Percentiles rank a stretch among this genome's conserved stretches.
Evolutionary conservation across 805 yeast species (phyloP).

Genomic region (Schwanniomyces pseudopolymorphus): DNA sequence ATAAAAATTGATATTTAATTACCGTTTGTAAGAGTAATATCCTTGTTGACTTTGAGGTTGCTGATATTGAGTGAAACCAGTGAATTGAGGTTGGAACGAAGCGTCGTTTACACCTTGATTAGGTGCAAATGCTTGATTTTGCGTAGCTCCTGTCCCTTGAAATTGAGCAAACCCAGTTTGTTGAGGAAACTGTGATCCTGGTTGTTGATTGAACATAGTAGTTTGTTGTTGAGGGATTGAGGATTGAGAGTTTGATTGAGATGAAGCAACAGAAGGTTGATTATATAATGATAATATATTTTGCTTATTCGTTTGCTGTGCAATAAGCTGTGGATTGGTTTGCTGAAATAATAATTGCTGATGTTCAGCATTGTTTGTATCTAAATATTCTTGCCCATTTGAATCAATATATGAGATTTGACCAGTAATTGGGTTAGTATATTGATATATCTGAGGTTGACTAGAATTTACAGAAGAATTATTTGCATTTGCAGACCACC

Average conservation of each 20-base stretch:
- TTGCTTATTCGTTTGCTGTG: constrained; percentile 40
- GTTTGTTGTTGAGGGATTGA: constrained; percentile 11
- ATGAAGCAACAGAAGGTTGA: constrained; percentile 31
- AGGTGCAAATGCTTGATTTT: background rate
- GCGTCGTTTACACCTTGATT: background rate
- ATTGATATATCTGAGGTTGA: constrained; percentile 59
- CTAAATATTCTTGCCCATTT: constrained; percentile 62
- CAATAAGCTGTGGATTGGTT: constrained; percentile 31
- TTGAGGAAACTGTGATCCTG: constrained; percentile 9
- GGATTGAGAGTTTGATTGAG: constrained; percentile 22
- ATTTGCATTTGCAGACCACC: constrained; percentile 27
- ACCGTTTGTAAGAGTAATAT: constrained; percentile 4
- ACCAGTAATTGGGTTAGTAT: constrained; percentile 71
- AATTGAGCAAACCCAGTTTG: constrained; percentile 7
- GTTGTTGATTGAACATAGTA: constrained; percentile 7
- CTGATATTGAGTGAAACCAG: constrained; percentile 4
- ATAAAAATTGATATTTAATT: background rate
- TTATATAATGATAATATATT: constrained; percentile 41
- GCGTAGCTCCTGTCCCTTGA: constrained; percentile 5
- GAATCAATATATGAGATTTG: constrained; percentile 65
- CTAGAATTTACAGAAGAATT: constrained; percentile 15
- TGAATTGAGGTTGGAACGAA: constrained; percentile 1
- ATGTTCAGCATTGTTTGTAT: constrained; percentile 46
- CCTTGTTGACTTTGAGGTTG: constrained; percentile 15
- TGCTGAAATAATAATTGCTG: constrained; percentile 38